Percentiles rank a stretch among this genome's conserved stretches.
Evolutionary conservation across 495 filamentous ascomycete genomes (phyloP).

Genomic region (Penicillium ucsense): DNA sequence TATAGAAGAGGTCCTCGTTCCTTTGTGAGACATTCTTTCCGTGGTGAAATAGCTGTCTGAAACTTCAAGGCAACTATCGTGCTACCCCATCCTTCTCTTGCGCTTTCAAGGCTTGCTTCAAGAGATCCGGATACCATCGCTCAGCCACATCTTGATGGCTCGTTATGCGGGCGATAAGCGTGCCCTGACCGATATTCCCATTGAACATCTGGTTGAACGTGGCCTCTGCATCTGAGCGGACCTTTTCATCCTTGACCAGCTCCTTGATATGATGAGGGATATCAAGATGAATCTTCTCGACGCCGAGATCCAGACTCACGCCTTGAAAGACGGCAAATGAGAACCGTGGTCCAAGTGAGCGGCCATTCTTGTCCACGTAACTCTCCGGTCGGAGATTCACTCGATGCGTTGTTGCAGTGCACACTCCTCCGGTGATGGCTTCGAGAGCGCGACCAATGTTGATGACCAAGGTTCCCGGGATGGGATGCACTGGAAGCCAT

Average conservation of each 20-base stretch:
- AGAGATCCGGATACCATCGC: conserved; percentile 2
- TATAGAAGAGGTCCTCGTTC: too few species aligned
- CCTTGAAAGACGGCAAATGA: conserved; percentile 88
- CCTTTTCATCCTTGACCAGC: conserved; percentile 28
- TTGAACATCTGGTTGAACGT: conserved; percentile 33
- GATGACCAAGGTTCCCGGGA: conserved; percentile 58
- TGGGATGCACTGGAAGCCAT: conserved; percentile 59
- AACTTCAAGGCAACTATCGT: background rate
- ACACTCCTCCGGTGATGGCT: conserved; percentile 82
- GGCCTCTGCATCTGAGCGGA: conserved; percentile 34
- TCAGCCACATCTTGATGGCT: conserved; percentile 49
- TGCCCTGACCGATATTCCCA: conserved; percentile 70
- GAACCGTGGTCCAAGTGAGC: conserved; percentile 55
- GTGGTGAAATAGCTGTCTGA: too few species aligned
- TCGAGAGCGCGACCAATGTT: conserved; percentile 91
- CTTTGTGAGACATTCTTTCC: too few species aligned
- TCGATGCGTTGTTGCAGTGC: conserved; percentile 76
- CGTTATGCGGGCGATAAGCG: conserved; percentile 71
- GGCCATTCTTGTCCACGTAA: conserved; percentile 19
- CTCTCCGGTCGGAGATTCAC: conserved; percentile 39
- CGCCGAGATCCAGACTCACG: conserved; percentile 68
- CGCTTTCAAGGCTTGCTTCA: conserved; percentile 1
- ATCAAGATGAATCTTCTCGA: conserved; percentile 59
- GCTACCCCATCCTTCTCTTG: background rate
- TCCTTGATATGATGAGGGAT: conserved; percentile 58